Conservation (phyloP, 805 yeast genomes). For the Jamesozyma hellenica region DNA sequence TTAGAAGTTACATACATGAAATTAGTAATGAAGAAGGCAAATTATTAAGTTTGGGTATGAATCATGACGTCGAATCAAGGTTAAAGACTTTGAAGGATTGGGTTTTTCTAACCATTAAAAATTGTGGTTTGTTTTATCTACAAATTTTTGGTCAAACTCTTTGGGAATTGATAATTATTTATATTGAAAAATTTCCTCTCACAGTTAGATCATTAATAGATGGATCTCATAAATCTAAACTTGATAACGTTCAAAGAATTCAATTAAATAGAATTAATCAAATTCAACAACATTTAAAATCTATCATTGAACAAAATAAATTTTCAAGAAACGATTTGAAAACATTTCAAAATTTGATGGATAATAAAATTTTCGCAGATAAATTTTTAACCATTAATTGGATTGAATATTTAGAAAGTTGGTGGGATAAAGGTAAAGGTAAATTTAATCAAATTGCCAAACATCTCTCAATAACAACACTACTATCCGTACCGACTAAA, state of each 20-base stretch:
- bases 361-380: constrained; percentile 32
- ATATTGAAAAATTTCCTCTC: constrained; percentile 35
- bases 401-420: constrained; percentile 48
- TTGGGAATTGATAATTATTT: constrained; percentile 57
- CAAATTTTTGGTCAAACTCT: constrained; percentile 49
- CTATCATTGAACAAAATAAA: constrained; percentile 37
- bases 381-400: constrained; percentile 45
- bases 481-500: constrained; percentile 38
- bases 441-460: constrained; percentile 37
- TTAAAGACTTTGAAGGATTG: constrained; percentile 37
- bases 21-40: constrained; percentile 50
- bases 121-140: constrained; percentile 44
- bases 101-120: constrained; percentile 43
- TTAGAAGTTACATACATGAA: constrained; percentile 50
- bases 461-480: constrained; percentile 42
- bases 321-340: constrained; percentile 39
- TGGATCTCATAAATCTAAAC: constrained; percentile 34
- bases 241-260: constrained; percentile 21
- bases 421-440: constrained; percentile 50
- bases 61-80: constrained; percentile 53
- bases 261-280: constrained; percentile 28
- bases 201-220: constrained; percentile 44
- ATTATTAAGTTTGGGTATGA: constrained; percentile 61
- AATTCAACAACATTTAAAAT: constrained; percentile 45
- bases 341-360: constrained; percentile 40